phyloP scores from a whole-genome alignment of 108 stramenopile species.

The Nannochloropsis oceanica region DNA sequence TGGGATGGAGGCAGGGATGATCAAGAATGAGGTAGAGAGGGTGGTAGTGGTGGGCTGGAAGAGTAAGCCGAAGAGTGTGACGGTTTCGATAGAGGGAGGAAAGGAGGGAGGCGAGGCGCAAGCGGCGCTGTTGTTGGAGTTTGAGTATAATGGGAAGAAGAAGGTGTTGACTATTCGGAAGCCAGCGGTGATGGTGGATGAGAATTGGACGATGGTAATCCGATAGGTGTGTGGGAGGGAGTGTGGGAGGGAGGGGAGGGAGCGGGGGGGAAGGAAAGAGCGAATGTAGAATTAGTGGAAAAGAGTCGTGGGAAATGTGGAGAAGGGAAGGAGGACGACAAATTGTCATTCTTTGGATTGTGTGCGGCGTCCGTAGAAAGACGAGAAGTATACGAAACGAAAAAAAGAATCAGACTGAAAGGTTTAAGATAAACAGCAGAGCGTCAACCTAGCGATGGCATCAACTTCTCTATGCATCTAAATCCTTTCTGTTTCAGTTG shows the following conservation, averaged over 20 bases:
- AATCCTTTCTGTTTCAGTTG: neutral
- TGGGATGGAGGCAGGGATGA: neutral
- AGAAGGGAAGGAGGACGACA: neutral
- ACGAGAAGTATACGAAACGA: neutral
- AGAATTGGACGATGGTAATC: slow-evolving; percentile 12
- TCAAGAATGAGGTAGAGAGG: slow-evolving; percentile 23
- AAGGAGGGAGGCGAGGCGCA: neutral
- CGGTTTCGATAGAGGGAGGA: neutral
- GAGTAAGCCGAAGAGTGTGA: neutral
- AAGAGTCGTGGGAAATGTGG: neutral
- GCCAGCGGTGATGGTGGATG: slow-evolving; percentile 24
- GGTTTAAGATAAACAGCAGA: neutral
- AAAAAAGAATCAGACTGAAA: neutral
- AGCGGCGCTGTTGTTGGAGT: neutral
- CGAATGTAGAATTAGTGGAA: neutral
- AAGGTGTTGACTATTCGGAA: slow-evolving; percentile 24
- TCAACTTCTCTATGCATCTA: neutral
- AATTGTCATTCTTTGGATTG: neutral
- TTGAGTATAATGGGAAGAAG: slow-evolving; percentile 13
- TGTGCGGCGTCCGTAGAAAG: neutral
- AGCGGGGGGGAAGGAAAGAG: neutral
- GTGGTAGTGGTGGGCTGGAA: slow-evolving; percentile 22
- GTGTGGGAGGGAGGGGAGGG: neutral
- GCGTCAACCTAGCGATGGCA: neutral
- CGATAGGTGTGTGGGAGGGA: neutral